Evolutionary conservation across 1,284 basidiomycete species (phyloP), one percentile per base, ranked within the genome.

Genomic region (Trichosporon inkin): DNA sequence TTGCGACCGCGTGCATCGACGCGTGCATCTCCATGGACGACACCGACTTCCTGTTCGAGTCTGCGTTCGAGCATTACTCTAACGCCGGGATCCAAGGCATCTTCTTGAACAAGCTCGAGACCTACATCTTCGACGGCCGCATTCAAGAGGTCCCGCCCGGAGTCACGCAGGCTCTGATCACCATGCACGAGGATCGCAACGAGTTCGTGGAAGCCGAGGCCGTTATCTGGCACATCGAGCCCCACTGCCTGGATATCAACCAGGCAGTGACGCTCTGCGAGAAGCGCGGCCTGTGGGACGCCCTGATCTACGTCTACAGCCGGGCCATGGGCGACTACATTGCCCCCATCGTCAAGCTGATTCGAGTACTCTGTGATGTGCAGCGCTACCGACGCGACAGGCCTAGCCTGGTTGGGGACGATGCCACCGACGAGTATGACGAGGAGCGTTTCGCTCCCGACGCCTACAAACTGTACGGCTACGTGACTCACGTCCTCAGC

Each of bases 161-260:
- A 51, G 88, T 98, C 53, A 89, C 91, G 6, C 92, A 99, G 75
- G 83, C 86, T 44, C 80, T 99, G 20, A 83, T 99, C 53, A 83
- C 84, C 1, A 81, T 90, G 61, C 89, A 96, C 67, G 88, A 88
- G 55, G 84, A 87, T 37, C 83, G 85, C 39, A 81, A 81, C 6
- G 85, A 88, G 57, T 87, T 88, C 19, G 88, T 89, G 54, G 81
- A 86, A 2, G 90, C 90, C 1, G 93, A 99, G 74, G 83, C 85
- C 39, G 82, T 99, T 61, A 95, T 99, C 57, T 97, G 93, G 90
- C 92, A 96, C 73, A 91, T 98, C 61, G 90, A 97, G 67, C 92
- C 95, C 0, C 81, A 84, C 14, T 90, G 88, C 68, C 80, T 99
- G 60, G 96, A 99, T 72, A 87, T 98, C 74, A 90, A 99, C 72